These are phyloP conservation scores for Mortierella sp. DNA, from an alignment of 371 early-diverging fungal species.

Conservation along the genomic window DNA sequence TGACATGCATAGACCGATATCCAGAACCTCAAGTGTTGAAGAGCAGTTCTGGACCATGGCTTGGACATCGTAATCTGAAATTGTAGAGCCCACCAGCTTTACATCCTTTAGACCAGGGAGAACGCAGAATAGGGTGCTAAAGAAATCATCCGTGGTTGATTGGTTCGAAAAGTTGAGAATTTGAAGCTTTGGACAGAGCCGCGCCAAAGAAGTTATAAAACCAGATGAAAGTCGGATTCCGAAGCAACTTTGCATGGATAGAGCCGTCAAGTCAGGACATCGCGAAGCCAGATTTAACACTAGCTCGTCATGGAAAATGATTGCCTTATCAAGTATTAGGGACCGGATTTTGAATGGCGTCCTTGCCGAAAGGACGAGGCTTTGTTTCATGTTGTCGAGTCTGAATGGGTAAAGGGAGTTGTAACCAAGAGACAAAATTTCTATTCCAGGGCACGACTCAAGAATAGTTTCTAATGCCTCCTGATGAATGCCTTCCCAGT, in stretches of 20 bases:
- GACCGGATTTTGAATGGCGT: slow-evolving; percentile 21
- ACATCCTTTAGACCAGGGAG: slow-evolving; percentile 21
- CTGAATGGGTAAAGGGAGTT: slow-evolving; percentile 38
- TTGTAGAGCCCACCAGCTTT: slow-evolving; percentile 10
- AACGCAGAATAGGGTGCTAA: slow-evolving; percentile 11
- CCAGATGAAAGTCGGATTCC: slow-evolving; percentile 31
- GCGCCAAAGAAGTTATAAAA: slow-evolving; percentile 13
- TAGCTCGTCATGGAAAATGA: slow-evolving; percentile 34
- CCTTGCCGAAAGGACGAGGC: not conserved
- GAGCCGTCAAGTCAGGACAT: slow-evolving; percentile 25
- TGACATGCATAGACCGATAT: slow-evolving; percentile 27
- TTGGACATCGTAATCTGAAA: slow-evolving; percentile 23
- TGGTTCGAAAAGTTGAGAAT: slow-evolving; percentile 32
- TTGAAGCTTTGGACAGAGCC: slow-evolving; percentile 10
- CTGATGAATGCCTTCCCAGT: slow-evolving; percentile 35
- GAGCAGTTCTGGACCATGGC: slow-evolving; percentile 15
- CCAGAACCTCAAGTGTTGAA: slow-evolving; percentile 15
- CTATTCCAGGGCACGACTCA: slow-evolving; percentile 23
- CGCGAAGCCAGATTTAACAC: slow-evolving; percentile 29
- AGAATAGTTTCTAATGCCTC: slow-evolving; percentile 25
- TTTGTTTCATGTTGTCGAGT: slow-evolving; percentile 24
- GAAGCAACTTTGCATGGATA: slow-evolving; percentile 37
- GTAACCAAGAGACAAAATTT: slow-evolving; percentile 28
- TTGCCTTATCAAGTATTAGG: slow-evolving; percentile 24
- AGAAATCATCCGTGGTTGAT: slow-evolving; percentile 30